Evolutionary conservation across 768 basidiomycete genomes (phyloP).

Genomic region (Kwoniella dejecticola): DNA sequence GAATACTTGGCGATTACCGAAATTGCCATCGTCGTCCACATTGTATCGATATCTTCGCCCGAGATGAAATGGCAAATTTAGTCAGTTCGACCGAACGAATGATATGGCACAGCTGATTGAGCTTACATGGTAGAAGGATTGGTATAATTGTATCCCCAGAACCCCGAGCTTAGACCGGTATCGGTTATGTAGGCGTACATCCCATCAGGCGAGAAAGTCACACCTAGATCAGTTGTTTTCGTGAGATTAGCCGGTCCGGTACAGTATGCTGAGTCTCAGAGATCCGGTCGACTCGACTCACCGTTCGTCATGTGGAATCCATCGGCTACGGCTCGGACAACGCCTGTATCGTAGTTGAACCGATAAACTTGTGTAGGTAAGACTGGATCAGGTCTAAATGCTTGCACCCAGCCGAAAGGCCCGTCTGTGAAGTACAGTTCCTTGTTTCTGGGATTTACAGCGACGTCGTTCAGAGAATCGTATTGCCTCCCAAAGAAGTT

Average conservation of each 20-base stretch:
- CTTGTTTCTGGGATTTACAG: slow-evolving; percentile 68
- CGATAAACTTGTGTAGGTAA: slow-evolving; percentile 77
- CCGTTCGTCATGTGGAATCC: slow-evolving; percentile 71
- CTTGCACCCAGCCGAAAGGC: slow-evolving; percentile 64
- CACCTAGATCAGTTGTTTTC: slow-evolving; percentile 52
- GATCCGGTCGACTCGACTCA: neutral
- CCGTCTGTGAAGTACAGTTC: slow-evolving; percentile 76
- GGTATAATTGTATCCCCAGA: slow-evolving; percentile 55
- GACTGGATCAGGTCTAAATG: slow-evolving; percentile 68
- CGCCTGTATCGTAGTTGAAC: slow-evolving; percentile 67
- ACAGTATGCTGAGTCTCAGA: neutral
- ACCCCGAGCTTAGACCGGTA: slow-evolving; percentile 43
- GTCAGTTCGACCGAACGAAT: neutral
- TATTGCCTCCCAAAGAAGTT: slow-evolving; percentile 80
- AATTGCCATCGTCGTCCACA: slow-evolving; percentile 46
- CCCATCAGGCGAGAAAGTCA: slow-evolving; percentile 71
- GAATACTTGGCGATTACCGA: slow-evolving; percentile 38
- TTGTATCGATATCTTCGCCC: slow-evolving; percentile 44
- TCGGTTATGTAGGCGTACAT: slow-evolving; percentile 64
- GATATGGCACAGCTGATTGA: neutral
- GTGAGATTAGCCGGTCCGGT: neutral
- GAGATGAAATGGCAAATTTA: neutral
- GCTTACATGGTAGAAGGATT: slow-evolving; percentile 70
- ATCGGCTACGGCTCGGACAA: slow-evolving; percentile 72
- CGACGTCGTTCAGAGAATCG: slow-evolving; percentile 78